phyloP scores from a whole-genome alignment of 108 stramenopile species.

The Craspedostauros australis region DNA sequence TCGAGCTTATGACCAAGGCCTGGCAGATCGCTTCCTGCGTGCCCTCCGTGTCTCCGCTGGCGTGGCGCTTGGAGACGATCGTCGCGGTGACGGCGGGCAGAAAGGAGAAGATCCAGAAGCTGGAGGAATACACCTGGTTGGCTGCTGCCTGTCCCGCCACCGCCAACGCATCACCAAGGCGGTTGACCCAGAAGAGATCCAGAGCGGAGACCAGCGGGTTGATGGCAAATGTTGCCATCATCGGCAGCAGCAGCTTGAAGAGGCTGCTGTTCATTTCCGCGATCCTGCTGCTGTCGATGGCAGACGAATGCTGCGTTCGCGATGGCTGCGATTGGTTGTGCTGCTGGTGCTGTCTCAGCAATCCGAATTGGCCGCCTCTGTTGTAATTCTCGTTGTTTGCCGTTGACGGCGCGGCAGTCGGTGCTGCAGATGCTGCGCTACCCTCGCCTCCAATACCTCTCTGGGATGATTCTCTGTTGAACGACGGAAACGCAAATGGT shows the following conservation, averaged over 20 bases:
- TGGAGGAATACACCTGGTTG: conserved; percentile 63
- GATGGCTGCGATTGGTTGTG: no score
- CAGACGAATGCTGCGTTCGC: no score
- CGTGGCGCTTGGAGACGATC: conserved; percentile 63
- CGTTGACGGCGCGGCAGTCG: no score
- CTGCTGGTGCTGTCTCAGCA: no score
- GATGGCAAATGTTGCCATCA: conserved; percentile 69
- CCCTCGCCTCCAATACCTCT: no score
- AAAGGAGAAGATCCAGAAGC: conserved; percentile 72
- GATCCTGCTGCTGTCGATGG: conserved; percentile 35
- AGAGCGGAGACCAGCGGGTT: conserved; percentile 57
- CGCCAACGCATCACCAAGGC: conserved; percentile 68
- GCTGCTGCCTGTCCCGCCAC: conserved; percentile 81
- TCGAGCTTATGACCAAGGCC: conserved; percentile 47
- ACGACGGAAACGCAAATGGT: no score
- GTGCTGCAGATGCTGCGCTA: no score
- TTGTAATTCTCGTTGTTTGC: no score
- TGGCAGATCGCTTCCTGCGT: conserved; percentile 63
- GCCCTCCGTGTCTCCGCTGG: conserved; percentile 45
- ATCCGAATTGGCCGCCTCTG: no score
- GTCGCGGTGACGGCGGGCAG: conserved; percentile 69
- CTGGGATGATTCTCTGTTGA: no score
- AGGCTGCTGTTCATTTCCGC: conserved; percentile 47
- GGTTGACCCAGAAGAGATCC: conserved; percentile 78
- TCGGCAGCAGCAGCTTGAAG: conserved; percentile 55